Conservation (phyloP, 768 basidiomycete genomes). For the Mrakia blollopis region DNA sequence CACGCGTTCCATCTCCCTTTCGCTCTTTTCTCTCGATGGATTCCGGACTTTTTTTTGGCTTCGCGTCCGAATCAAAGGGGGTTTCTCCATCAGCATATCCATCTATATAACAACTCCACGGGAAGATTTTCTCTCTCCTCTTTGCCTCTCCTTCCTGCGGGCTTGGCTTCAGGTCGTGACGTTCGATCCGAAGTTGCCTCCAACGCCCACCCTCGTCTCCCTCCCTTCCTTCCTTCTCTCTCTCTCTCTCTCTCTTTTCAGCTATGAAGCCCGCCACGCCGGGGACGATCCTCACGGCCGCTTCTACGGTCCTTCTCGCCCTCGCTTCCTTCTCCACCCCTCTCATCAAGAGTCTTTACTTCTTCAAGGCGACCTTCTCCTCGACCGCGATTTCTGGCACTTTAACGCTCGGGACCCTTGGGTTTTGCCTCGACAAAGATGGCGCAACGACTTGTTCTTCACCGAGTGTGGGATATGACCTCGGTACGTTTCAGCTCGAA, state of each 20-base stretch:
- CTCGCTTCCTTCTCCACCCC: slow-evolving; percentile 89
- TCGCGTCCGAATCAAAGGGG: too few relatives aligned
- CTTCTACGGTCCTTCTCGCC: slow-evolving; percentile 72
- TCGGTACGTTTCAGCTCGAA: too few relatives aligned
- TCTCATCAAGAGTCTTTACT: slow-evolving; percentile 78
- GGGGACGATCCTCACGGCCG: slow-evolving; percentile 74
- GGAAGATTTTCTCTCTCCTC: background rate
- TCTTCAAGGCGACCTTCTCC: slow-evolving; percentile 54
- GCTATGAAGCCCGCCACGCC: slow-evolving; percentile 59
- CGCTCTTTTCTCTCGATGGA: too few relatives aligned
- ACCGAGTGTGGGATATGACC: slow-evolving; percentile 77
- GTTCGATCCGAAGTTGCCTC: too few relatives aligned
- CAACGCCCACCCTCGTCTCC: too few relatives aligned
- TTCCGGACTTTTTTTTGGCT: too few relatives aligned
- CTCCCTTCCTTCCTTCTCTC: background rate
- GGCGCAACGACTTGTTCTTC: slow-evolving; percentile 61
- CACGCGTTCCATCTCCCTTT: too few relatives aligned
- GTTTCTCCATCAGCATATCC: too few relatives aligned
- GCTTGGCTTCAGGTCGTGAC: background rate
- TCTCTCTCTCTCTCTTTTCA: background rate
- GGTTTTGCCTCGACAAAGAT: slow-evolving; percentile 64
- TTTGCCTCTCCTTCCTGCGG: background rate
- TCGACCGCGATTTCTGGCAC: slow-evolving; percentile 24
- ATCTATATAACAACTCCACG: background rate
- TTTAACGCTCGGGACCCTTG: slow-evolving; percentile 74